These are phyloP conservation scores for Suillus americanus DNA, from an alignment of 768 basidiomycete genomes.

Conservation along the genomic window DNA sequence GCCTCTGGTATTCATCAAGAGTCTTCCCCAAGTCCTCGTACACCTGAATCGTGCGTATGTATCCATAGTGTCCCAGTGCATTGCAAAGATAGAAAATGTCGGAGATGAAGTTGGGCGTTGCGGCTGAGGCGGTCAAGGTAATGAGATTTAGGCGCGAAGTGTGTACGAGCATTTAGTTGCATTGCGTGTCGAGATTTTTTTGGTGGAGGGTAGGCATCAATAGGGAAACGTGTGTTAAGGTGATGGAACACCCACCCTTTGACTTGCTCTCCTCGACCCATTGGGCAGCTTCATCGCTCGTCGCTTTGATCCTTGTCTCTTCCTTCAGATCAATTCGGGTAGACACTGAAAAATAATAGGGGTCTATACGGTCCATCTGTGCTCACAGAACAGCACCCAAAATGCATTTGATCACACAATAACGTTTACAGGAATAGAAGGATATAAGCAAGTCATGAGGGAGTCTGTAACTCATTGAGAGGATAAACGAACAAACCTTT, in stretches of 20 bases:
- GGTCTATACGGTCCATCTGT: slow-evolving; percentile 90
- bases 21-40: slow-evolving; percentile 75
- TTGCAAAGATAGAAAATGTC: slow-evolving; percentile 90
- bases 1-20: slow-evolving; percentile 71
- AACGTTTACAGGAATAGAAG: not conserved
- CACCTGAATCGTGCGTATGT: slow-evolving; percentile 75
- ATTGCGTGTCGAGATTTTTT: not conserved
- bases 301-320: slow-evolving; percentile 93
- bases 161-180: not conserved
- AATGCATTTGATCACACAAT: not conserved
- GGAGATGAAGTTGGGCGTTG: slow-evolving; percentile 88
- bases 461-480: slow-evolving; percentile 9
- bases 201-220: not conserved
- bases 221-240: not conserved
- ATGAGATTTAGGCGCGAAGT: not conserved
- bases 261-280: slow-evolving; percentile 62
- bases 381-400: not conserved
- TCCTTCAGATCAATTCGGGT: slow-evolving; percentile 75
- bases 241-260: slow-evolving; percentile 35
- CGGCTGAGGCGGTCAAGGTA: slow-evolving; percentile 35
- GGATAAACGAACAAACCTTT: slow-evolving; percentile 52
- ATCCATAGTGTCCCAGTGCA: slow-evolving; percentile 87
- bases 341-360: slow-evolving; percentile 73
- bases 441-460: not conserved
- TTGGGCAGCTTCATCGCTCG: slow-evolving; percentile 77